Evolutionary conservation across 495 filamentous ascomycete species (phyloP).

Genomic region (Penicillium argentinense): DNA sequence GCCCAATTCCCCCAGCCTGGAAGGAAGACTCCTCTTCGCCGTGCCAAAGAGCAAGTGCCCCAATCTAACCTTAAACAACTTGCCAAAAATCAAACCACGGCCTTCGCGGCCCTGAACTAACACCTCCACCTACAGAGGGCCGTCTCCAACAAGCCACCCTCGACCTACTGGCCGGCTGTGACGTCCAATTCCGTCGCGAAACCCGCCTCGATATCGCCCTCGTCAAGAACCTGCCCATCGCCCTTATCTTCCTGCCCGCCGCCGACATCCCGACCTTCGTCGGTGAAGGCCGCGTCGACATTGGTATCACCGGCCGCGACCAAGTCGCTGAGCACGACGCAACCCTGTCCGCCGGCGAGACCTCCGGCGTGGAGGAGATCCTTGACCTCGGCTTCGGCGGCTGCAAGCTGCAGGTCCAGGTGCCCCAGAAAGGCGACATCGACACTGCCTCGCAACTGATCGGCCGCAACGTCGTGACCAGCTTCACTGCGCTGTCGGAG

Average conservation of each 20-base stretch:
- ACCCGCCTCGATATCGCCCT: slow-evolving; percentile 93
- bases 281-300: slow-evolving; percentile 86
- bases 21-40: slow-evolving; percentile 91
- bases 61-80: slow-evolving; percentile 18
- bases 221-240: slow-evolving; percentile 91
- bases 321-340: slow-evolving; percentile 91
- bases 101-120: slow-evolving; percentile 5
- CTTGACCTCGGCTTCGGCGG: slow-evolving; percentile 86
- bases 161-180: slow-evolving; percentile 85
- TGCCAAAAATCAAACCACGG: slow-evolving; percentile 1
- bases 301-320: slow-evolving; percentile 93
- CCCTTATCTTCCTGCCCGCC: slow-evolving; percentile 94
- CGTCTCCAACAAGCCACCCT: slow-evolving; percentile 81
- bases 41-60: slow-evolving; percentile 86
- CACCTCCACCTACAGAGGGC: slow-evolving; percentile 63
- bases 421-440: slow-evolving; percentile 80
- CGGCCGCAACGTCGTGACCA: slow-evolving; percentile 93
- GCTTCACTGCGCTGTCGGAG: slow-evolving; percentile 79
- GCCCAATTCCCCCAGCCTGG: slow-evolving; percentile 49
- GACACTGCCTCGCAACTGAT: slow-evolving; percentile 70
- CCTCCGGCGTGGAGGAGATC: slow-evolving; percentile 74
- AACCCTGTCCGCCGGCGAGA: slow-evolving; percentile 51
- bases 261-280: slow-evolving; percentile 97
- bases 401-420: slow-evolving; percentile 94
- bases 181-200: slow-evolving; percentile 94